These are phyloP conservation scores for Pisolithus albus DNA, from an alignment of 768 basidiomycete genomes.

Conservation along the genomic window DNA sequence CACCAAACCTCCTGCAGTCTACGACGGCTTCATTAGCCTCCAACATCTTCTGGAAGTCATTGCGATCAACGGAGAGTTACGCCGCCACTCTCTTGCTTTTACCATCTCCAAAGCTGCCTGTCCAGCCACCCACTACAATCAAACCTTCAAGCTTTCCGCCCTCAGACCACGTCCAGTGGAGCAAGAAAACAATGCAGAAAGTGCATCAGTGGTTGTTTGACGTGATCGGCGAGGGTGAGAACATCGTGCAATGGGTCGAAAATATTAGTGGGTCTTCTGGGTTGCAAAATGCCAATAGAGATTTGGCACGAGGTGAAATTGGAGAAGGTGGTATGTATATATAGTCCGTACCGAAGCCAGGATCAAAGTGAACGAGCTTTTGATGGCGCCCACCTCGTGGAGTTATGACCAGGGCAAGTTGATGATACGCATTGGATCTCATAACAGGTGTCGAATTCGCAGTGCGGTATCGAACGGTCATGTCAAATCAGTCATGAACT, in stretches of 20 bases:
- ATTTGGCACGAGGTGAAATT: constrained; percentile 20
- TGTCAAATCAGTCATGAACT: too few species aligned
- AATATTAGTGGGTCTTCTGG: constrained; percentile 1
- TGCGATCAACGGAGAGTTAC: background rate
- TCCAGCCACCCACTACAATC: constrained; percentile 36
- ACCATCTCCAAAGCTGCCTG: constrained; percentile 39
- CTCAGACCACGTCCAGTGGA: constrained; percentile 32
- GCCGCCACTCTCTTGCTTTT: constrained; percentile 33
- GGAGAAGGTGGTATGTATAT: constrained; percentile 52
- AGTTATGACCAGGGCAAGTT: too few species aligned
- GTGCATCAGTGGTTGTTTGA: constrained; percentile 33
- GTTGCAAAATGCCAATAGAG: constrained; percentile 6
- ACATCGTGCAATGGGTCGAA: constrained; percentile 12
- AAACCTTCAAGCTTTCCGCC: constrained; percentile 20
- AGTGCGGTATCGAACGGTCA: too few species aligned
- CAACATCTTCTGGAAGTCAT: constrained; percentile 11
- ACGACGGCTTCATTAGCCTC: constrained; percentile 49
- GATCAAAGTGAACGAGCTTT: too few species aligned
- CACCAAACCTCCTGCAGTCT: constrained; percentile 53
- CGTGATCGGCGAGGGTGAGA: constrained; percentile 22
- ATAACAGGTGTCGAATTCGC: background rate
- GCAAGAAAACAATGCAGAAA: constrained; percentile 25
- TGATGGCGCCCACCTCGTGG: too few species aligned
- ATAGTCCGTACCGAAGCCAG: constrained; percentile 14
- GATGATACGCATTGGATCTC: background rate